phyloP scores from a whole-genome alignment of 2,329 filamentous ascomycete species.

The Beauveria rudraprayagi region DNA sequence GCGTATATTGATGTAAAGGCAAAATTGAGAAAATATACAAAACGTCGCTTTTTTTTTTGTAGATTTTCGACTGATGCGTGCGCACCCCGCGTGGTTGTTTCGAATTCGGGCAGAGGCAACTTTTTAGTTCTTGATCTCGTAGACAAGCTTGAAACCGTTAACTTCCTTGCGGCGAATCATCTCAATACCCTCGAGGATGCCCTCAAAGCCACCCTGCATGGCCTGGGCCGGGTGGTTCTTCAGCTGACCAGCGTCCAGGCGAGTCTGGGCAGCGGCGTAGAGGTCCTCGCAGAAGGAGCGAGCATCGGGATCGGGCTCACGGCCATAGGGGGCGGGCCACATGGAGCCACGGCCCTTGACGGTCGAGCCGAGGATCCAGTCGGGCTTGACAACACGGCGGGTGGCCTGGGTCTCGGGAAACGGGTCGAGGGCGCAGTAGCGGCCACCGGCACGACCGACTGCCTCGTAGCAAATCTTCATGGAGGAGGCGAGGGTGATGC shows the following conservation, averaged over 20 bases:
- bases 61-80: neutral
- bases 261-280: slow-evolving; percentile 9
- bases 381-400: slow-evolving; percentile 15
- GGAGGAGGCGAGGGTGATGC: slow-evolving; percentile 27
- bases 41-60: slow-evolving; percentile 6
- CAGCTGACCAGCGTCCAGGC: slow-evolving; percentile 12
- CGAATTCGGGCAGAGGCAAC: neutral
- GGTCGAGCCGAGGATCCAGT: slow-evolving; percentile 22
- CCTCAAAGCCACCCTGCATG: slow-evolving; percentile 22
- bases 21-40: neutral
- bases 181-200: slow-evolving; percentile 25
- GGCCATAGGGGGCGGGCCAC: slow-evolving; percentile 17
- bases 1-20: neutral
- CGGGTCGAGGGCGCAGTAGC: slow-evolving; percentile 29
- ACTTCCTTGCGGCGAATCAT: slow-evolving; percentile 25
- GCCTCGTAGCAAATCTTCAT: slow-evolving; percentile 30
- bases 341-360: slow-evolving; percentile 19
- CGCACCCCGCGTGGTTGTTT: neutral
- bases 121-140: slow-evolving; percentile 13
- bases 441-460: slow-evolving; percentile 29
- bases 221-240: slow-evolving; percentile 13
- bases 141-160: slow-evolving; percentile 36
- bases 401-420: slow-evolving; percentile 16
- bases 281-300: slow-evolving; percentile 8
- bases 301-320: slow-evolving; percentile 6